Evolutionary conservation across 345 rosid genomes (phyloP).

Genomic region (Camelina hispida): DNA sequence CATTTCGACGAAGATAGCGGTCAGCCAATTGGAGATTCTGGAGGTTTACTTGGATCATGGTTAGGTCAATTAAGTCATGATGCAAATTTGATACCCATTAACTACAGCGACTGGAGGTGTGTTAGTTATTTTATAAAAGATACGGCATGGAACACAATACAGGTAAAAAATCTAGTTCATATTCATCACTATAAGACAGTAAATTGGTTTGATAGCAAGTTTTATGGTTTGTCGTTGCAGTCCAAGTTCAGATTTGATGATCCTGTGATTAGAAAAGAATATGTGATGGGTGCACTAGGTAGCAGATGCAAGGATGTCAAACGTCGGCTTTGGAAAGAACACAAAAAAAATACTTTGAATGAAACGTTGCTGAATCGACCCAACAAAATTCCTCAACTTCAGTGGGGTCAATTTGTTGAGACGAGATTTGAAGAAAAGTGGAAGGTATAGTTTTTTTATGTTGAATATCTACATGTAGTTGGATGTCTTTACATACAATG

Average conservation of each 20-base stretch:
- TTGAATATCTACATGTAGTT: too few relatives aligned
- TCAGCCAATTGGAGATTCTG: too few relatives aligned
- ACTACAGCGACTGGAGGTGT: too few relatives aligned
- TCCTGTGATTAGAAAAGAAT: neutral
- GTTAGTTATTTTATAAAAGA: too few relatives aligned
- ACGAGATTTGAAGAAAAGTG: neutral
- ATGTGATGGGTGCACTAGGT: neutral
- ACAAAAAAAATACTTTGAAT: neutral
- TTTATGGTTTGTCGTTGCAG: neutral
- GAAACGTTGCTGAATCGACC: slow-evolving; percentile 4
- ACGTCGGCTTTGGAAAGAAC: neutral
- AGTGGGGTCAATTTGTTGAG: neutral
- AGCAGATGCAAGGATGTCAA: slow-evolving; percentile 24
- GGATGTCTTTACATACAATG: neutral
- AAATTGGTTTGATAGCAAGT: neutral
- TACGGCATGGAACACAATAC: too few relatives aligned
- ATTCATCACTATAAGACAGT: neutral
- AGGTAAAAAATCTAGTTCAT: too few relatives aligned
- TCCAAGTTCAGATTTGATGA: neutral
- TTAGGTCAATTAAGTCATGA: too few relatives aligned
- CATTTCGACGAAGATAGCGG: too few relatives aligned
- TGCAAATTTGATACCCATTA: too few relatives aligned
- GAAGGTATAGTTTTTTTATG: neutral
- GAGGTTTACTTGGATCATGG: too few relatives aligned
- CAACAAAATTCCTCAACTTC: neutral